Evolutionary conservation across 164 flowering plant genomes (phyloP), one percentile per base, ranked within the genome.

Genomic region (Vitis riparia): DNA sequence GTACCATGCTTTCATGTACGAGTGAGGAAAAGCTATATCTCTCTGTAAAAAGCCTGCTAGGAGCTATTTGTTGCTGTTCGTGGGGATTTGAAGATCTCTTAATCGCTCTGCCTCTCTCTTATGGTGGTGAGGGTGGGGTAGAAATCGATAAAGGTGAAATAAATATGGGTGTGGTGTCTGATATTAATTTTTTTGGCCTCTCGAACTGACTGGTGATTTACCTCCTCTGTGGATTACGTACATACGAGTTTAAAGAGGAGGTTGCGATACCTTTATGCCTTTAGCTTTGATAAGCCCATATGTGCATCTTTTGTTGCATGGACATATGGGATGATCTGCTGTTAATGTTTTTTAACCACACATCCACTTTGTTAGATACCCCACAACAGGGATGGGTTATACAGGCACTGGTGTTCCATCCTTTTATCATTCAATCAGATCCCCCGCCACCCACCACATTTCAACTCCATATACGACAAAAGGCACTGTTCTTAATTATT

Each of bases 31-130:
- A 70, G 74, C 67, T 55, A 37, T 37, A 67, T 51, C 67, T 51
- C 67, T 19, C 72, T 70, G 71, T 17, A 56, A 70, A 75, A 78
- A 73, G 77, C 77, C 77, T 78, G 80, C 69, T 29, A 47, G 60
- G 68, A 66, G 68, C 71, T 73, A 51, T 77, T 70, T 70, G 75
- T 60, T 74, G 79, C 79, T 73, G 73, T 65, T 65, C 66, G 72
- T 64, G 74, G 68, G 73, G 76, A 68, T 67, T 51, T 27, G 68
- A 51, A 67, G 66, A 71, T 69, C 77, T 75, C 57, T 59, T 37
- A 37, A 37, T 37, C 44, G 5, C 68, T 67, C 68, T 71, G 64
- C 32, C 62, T 55, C 50, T 55, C 52, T n/a, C 51, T 12, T 11
- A 1, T 51, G 17, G 69, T n/a, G 51, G 71, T 68, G 68, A n/a